Conservation (phyloP, 345 rosid species). For the Trapa bicornis region DNA sequence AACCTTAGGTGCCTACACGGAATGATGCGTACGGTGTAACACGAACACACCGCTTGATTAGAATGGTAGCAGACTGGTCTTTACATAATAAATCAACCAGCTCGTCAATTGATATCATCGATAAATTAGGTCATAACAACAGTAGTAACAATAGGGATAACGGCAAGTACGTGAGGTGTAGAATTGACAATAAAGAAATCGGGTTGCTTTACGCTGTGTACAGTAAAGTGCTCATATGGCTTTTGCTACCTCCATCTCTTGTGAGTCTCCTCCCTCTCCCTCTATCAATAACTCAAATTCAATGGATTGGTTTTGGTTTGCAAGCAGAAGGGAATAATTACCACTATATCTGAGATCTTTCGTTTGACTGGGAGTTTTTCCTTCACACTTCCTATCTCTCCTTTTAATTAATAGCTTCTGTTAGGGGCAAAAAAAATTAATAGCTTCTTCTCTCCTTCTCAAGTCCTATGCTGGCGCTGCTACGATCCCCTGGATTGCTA, state of each 20-base stretch:
- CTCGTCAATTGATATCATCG: too few species aligned
- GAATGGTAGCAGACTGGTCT: too few species aligned
- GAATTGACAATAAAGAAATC: constrained; percentile 2
- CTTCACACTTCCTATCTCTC: not conserved
- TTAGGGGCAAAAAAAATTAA: too few species aligned
- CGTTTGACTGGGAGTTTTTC: constrained; percentile 1
- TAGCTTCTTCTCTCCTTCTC: not conserved
- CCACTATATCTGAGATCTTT: constrained; percentile 11
- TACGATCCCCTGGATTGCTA: not conserved
- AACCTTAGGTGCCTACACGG: too few species aligned
- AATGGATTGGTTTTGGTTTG: constrained; percentile 9
- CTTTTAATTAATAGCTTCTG: not conserved
- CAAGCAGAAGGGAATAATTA: constrained; percentile 12
- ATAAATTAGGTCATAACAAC: too few species aligned
- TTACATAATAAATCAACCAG: too few species aligned
- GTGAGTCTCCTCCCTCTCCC: not conserved
- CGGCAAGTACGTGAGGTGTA: not conserved
- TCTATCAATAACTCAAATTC: constrained; percentile 10
- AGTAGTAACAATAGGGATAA: too few species aligned
- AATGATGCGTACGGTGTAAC: too few species aligned
- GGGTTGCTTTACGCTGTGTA: not conserved
- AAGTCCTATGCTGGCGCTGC: not conserved
- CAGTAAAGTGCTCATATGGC: too few species aligned
- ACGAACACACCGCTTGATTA: too few species aligned
- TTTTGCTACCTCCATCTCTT: not conserved